Base-by-base conservation (phyloP, 2,329 filamentous ascomycete species). In the Xylariales sp. region DNA sequence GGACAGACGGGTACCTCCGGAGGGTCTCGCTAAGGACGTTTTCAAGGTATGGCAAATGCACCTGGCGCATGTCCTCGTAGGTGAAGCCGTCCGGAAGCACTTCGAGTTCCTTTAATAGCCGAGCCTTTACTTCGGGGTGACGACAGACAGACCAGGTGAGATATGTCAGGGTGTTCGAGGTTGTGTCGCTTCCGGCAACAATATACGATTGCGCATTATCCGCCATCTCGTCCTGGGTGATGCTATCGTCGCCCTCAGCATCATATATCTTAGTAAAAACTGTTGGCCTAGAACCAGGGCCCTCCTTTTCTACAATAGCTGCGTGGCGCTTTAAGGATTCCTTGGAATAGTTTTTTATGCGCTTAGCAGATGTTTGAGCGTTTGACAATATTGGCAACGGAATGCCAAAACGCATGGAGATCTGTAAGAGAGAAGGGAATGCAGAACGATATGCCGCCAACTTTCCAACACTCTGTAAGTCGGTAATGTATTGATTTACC, bases 141-240 rank as follows among this genome's bases (percentile, higher is more conserved):
- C 72, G 69, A 45, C 77, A 79, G 5, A 83, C 75, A 3, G 77
- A 72, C 81, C 81, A 86, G 6, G 82, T 71, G 0, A 84, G 71
- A 63, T 85, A 87, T 0, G 83, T 85, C 30, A 87, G 69, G 0
- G 82, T 82, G n/a, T 80, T 78, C 0, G 84, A 81, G 0, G 85
- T 86, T 0, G 85, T 87, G 62, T 87, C 85, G 49, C 80, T 84
- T 1, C 85, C 85, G 0, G 85, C 86, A 2, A 85, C 34, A 53
- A 87, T 86, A 68, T 83, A 84, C 0, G 75, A 63, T 14, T 69
- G 70, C 3, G 71, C 71, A 36, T 73, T 69, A 23, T 57, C 12
- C 3, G 23, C 43, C 9, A 74, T 18, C 48, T 75, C 73, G 0
- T 70, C 34, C 3, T 48, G 57, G 2, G 67, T 63, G 45, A 75